Base-by-base conservation (phyloP, 208 protist genomes). In the Porcisia deanei region DNA sequence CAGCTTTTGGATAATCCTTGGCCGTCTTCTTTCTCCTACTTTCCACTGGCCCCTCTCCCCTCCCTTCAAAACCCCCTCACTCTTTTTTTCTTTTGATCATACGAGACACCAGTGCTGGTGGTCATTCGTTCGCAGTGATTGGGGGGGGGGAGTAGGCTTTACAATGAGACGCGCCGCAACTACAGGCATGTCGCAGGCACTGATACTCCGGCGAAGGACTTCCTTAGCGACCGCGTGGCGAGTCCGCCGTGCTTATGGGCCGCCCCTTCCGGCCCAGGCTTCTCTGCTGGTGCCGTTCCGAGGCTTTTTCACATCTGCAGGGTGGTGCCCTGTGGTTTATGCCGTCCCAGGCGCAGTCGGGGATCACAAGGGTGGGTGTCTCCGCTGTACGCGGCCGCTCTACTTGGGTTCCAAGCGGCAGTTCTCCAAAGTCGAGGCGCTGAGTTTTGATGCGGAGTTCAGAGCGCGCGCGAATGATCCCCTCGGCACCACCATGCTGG, bases 401-500 rank as follows among this genome's bases (percentile, higher is more conserved):
- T 66, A 45, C 2, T 30, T 47, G 16, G 61, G 61, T 14, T 9
- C 37, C 18, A 66, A 66, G 39, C 61, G 61, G 20, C 14, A 34
- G 39, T 49, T 66, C 10, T 66, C 61, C 20, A 66, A 66, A 41
- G 9, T 66, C 39, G 61, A 66, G n/a, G 65, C 65, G 22, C 30
- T 55, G 1, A 55, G 22, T 16, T 34, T 70, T 12, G 47, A 70
- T 14, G 65, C 65, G 25, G 65, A 52, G 22, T 55, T 14, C 20
- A 43, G 65, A 57, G 47, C 78, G 25, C 73, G 66, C 37, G 39
- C 1, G 1, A 71, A 60, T 16, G 64, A 54, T 4, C 57, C n/a
- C 34, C n/a, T 63, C 8, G 66, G 67, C 16, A 55, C 77, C 25
- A 74, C 71, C 14, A 70, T 82, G 67, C 74, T 94, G 0, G 86